phyloP scores from a whole-genome alignment of 2,329 filamentous ascomycete species.

The Lasiodiplodia gonubiensis region DNA sequence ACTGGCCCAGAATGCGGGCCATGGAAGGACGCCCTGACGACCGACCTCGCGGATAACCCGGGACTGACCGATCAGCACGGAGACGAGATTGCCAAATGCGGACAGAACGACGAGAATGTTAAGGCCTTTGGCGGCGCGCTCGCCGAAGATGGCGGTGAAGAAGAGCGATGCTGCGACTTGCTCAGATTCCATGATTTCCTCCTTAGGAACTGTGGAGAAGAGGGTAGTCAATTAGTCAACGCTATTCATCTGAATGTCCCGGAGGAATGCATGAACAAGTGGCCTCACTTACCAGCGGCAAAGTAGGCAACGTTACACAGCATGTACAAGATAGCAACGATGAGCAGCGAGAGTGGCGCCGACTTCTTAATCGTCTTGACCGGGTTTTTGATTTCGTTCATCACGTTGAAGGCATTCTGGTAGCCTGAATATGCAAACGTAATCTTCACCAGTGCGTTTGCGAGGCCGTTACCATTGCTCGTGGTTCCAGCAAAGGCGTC shows the following conservation, averaged over 20 bases:
- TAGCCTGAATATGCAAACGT: constrained; percentile 42
- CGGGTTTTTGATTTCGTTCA: constrained; percentile 55
- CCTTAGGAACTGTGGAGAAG: constrained; percentile 59
- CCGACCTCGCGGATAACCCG: constrained; percentile 40
- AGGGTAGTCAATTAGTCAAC: constrained; percentile 39
- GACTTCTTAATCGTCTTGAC: constrained; percentile 69
- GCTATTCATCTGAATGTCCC: constrained; percentile 3
- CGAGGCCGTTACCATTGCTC: constrained; percentile 39
- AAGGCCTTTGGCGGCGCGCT: constrained; percentile 52
- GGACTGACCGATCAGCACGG: constrained; percentile 39
- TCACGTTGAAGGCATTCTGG: constrained; percentile 43
- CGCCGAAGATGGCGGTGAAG: constrained; percentile 69
- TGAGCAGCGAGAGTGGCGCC: constrained; percentile 64
- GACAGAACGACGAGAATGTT: constrained; percentile 69
- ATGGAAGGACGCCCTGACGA: constrained; percentile 73
- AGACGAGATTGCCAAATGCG: constrained; percentile 72
- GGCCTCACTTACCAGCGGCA: constrained; percentile 53
- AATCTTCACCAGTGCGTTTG: constrained; percentile 41
- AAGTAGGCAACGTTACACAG: constrained; percentile 70
- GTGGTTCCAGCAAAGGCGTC: constrained; percentile 39
- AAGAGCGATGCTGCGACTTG: constrained; percentile 72
- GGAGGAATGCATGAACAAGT: constrained; percentile 39
- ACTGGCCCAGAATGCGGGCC: constrained; percentile 64
- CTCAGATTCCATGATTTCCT: constrained; percentile 69
- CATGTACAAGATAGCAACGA: constrained; percentile 67